Conservation (phyloP, 192 early-diverging fungal species). For the Dissophora globulifera region DNA sequence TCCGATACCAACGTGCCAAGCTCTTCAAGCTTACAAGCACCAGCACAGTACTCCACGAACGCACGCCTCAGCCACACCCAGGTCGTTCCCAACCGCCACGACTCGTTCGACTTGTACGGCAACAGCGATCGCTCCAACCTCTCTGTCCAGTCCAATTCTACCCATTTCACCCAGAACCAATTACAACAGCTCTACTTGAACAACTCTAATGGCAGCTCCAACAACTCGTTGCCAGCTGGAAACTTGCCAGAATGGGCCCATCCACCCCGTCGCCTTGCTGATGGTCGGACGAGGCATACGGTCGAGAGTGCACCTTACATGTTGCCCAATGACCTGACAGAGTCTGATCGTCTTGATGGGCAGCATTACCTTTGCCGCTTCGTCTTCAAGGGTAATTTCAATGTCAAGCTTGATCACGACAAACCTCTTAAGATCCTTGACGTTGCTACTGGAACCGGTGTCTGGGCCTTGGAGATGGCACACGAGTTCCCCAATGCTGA, state of each 20-base stretch:
- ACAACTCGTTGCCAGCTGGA: not conserved
- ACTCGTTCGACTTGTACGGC: slow-evolving; percentile 24
- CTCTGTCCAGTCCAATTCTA: slow-evolving; percentile 2
- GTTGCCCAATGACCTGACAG: slow-evolving; percentile 63
- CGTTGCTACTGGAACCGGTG: slow-evolving; percentile 44
- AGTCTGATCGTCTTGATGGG: slow-evolving; percentile 62
- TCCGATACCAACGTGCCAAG: not conserved
- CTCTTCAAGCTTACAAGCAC: not conserved
- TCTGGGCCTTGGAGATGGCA: slow-evolving; percentile 53
- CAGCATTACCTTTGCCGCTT: slow-evolving; percentile 65
- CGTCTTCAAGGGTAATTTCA: slow-evolving; percentile 51
- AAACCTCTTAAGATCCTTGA: slow-evolving; percentile 26
- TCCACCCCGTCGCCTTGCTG: slow-evolving; percentile 34
- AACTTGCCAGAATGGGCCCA: slow-evolving; percentile 47
- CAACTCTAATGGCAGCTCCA: slow-evolving; percentile 20
- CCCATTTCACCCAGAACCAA: not conserved
- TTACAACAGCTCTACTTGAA: not conserved
- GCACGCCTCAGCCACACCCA: slow-evolving; percentile 6
- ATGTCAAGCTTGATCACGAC: slow-evolving; percentile 40
- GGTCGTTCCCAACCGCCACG: slow-evolving; percentile 14
- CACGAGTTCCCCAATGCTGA: slow-evolving; percentile 44
- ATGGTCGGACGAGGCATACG: slow-evolving; percentile 52
- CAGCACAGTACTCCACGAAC: too few relatives aligned
- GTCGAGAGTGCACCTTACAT: slow-evolving; percentile 56
- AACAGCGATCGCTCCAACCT: slow-evolving; percentile 13